Conservation (phyloP, 2,329 filamentous ascomycete species). For the Diplodia seriata region DNA sequence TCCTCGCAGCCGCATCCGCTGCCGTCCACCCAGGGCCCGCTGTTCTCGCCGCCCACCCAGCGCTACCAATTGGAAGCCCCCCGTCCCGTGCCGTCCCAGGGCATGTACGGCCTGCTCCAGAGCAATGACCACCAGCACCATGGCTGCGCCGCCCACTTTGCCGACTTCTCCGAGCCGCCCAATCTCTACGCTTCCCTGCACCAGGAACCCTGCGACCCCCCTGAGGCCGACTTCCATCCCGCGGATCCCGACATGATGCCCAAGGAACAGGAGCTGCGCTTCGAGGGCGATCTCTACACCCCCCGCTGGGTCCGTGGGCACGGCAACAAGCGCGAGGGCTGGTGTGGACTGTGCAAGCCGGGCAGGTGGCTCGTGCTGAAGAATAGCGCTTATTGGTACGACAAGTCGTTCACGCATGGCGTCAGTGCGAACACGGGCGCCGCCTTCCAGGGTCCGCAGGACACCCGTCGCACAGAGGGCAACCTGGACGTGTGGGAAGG, state of each 20-base stretch:
- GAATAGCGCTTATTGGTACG: slow-evolving; percentile 92
- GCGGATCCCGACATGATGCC: slow-evolving; percentile 76
- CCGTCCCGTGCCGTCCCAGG: slow-evolving; percentile 69
- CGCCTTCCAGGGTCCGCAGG: slow-evolving; percentile 77
- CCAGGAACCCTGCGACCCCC: slow-evolving; percentile 75
- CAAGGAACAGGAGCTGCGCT: slow-evolving; percentile 76
- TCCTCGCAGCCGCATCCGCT: slow-evolving; percentile 46
- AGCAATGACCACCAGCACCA: slow-evolving; percentile 75
- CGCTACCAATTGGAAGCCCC: slow-evolving; percentile 63
- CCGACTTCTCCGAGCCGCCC: slow-evolving; percentile 75
- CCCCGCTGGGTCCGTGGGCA: slow-evolving; percentile 84
- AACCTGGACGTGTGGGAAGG: slow-evolving; percentile 85
- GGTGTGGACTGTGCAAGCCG: slow-evolving; percentile 88
- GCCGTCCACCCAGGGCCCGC: slow-evolving; percentile 50
- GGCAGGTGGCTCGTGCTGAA: slow-evolving; percentile 86
- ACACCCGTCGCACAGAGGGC: slow-evolving; percentile 77
- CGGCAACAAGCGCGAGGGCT: slow-evolving; percentile 86
- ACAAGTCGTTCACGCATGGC: slow-evolving; percentile 88
- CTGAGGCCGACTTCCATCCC: slow-evolving; percentile 82
- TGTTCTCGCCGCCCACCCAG: slow-evolving; percentile 60
- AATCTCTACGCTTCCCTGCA: slow-evolving; percentile 78
- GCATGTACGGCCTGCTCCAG: slow-evolving; percentile 75
- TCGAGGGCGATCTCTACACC: slow-evolving; percentile 82
- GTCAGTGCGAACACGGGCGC: slow-evolving; percentile 82
- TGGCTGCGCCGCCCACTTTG: slow-evolving; percentile 68